Conservation (phyloP, 129 eudicot genomes). For the Mikania micrantha region DNA sequence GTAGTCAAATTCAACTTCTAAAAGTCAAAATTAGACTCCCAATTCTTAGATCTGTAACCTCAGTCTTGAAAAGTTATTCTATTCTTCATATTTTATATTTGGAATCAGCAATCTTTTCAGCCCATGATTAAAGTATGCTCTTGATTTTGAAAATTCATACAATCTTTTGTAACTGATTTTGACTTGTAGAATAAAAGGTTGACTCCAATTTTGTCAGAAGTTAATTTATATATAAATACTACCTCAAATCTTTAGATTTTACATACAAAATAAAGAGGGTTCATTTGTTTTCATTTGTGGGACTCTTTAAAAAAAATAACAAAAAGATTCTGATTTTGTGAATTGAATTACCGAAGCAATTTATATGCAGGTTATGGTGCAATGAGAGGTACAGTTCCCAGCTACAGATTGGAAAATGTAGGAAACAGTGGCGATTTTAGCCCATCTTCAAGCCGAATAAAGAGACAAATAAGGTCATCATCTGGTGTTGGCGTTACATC, state of each 20-base stretch:
- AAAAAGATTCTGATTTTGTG: background rate
- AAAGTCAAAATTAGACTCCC: no score
- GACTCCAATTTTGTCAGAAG: background rate
- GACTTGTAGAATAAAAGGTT: slow-evolving; percentile 2
- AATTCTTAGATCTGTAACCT: no score
- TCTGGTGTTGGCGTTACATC: slow-evolving; percentile 33
- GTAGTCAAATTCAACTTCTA: no score
- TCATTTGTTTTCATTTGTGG: background rate
- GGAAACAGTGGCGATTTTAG: slow-evolving; percentile 38
- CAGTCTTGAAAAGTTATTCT: background rate
- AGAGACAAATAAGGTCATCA: slow-evolving; percentile 35
- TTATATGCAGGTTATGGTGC: slow-evolving; percentile 45
- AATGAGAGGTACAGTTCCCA: slow-evolving; percentile 41
- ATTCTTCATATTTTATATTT: no score
- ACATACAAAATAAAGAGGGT: background rate
- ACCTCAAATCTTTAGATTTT: background rate
- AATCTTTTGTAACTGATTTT: background rate
- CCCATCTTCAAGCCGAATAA: slow-evolving; percentile 38
- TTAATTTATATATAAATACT: background rate
- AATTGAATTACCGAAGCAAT: slow-evolving; percentile 20
- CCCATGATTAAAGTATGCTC: background rate
- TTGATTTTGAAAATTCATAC: background rate
- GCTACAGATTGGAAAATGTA: slow-evolving; percentile 36
- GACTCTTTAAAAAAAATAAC: background rate
- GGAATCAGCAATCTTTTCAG: no score